Evolutionary conservation across 2,329 filamentous ascomycete genomes (phyloP).

Genomic region (Didymella exigua): DNA sequence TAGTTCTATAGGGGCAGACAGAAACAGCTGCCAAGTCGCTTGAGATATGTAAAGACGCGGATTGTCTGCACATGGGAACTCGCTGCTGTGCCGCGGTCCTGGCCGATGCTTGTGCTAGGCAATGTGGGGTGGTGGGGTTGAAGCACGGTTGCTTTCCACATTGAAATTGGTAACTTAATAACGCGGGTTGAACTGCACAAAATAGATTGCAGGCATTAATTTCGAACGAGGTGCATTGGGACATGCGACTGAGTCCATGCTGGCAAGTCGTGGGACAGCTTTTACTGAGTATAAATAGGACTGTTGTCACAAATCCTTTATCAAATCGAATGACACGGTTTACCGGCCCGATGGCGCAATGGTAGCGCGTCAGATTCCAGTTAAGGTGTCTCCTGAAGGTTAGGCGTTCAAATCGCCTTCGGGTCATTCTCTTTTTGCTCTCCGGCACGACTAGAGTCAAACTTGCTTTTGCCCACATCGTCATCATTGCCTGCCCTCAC

Average conservation of each 20-base stretch:
- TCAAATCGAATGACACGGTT: constrained; percentile 22
- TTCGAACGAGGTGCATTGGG: background rate
- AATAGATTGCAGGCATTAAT: background rate
- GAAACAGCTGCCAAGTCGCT: background rate
- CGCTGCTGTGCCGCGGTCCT: constrained; percentile 6
- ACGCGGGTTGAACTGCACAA: background rate
- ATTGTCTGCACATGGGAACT: background rate
- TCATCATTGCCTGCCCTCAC: background rate
- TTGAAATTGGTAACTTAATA: background rate
- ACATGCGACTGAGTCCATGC: too few relatives aligned
- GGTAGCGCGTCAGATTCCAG: constrained; percentile 42
- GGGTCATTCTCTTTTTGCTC: constrained; percentile 29
- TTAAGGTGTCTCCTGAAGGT: constrained; percentile 35
- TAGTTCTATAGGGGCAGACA: too few relatives aligned
- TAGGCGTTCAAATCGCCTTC: constrained; percentile 37
- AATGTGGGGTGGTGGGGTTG: constrained; percentile 18
- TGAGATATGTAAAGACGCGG: background rate
- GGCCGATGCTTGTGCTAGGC: constrained; percentile 6
- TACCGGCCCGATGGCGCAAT: constrained; percentile 35
- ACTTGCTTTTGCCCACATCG: constrained; percentile 3
- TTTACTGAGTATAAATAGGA: background rate
- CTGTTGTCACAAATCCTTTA: background rate
- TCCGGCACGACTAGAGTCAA: background rate
- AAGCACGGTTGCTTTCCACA: constrained; percentile 13
- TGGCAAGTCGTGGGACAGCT: background rate